Percentiles rank a stretch among this genome's conserved stretches.
Evolutionary conservation across 108 stramenopile genomes (phyloP).

Genomic region (Skeletonema potamos): DNA sequence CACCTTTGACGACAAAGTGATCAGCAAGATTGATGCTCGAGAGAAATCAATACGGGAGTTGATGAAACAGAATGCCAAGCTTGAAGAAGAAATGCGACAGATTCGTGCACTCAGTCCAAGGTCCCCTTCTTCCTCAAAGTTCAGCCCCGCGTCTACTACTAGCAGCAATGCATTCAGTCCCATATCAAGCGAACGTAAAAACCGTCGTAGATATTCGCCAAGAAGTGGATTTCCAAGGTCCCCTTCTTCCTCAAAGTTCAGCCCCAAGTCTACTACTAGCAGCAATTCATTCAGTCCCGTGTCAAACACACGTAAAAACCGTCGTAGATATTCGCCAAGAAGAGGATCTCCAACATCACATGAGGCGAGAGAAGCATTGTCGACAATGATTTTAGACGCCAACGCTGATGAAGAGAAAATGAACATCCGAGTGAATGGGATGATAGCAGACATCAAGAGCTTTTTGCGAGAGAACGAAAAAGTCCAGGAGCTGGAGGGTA

Average conservation of each 20-base stretch:
- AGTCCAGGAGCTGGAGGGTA: slow-evolving; percentile 2
- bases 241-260: background rate
- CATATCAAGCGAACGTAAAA: background rate
- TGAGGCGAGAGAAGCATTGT: background rate
- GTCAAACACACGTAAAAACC: background rate
- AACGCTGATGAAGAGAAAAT: background rate
- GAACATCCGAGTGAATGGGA: slow-evolving; percentile 18
- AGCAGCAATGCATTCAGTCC: background rate
- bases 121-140: background rate
- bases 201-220: background rate
- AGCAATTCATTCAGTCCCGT: background rate
- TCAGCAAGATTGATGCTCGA: background rate
- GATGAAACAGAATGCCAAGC: slow-evolving; percentile 20
- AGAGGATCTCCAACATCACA: background rate
- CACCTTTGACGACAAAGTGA: background rate
- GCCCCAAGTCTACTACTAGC: background rate
- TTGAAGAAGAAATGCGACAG: slow-evolving; percentile 32
- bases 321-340: background rate
- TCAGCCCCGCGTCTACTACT: background rate
- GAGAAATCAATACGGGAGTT: slow-evolving; percentile 7
- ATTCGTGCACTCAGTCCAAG: slow-evolving; percentile 3
- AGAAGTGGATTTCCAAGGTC: background rate
- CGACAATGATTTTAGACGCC: background rate
- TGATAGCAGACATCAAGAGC: slow-evolving; percentile 28
- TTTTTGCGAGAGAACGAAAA: slow-evolving; percentile 26